These are phyloP conservation scores for Nicotiana knightiana DNA, from an alignment of 257 asterid genomes.

Conservation along the genomic window DNA sequence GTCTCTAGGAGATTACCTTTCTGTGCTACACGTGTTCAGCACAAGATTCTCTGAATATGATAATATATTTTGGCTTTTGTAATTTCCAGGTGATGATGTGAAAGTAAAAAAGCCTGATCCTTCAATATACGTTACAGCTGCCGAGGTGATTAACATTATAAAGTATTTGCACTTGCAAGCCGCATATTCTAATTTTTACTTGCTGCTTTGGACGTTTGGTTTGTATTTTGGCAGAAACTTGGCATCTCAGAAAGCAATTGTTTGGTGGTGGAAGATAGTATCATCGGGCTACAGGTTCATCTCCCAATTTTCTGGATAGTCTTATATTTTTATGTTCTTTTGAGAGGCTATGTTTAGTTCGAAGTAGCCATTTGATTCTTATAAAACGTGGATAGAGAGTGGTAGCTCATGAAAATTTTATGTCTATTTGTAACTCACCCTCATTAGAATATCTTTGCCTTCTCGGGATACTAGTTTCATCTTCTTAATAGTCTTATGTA, in stretches of 20 bases:
- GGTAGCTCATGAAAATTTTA: background rate
- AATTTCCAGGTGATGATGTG: constrained; percentile 79
- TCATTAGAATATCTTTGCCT: background rate
- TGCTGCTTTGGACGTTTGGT: background rate
- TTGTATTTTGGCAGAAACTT: constrained; percentile 43
- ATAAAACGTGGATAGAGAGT: background rate
- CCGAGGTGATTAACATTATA: constrained; percentile 41
- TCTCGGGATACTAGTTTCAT: background rate
- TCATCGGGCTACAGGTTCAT: constrained; percentile 89
- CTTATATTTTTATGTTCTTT: background rate
- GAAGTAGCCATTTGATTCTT: background rate
- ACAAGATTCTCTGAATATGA: background rate
- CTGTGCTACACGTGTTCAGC: background rate
- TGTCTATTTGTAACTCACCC: background rate
- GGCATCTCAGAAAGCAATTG: constrained; percentile 64
- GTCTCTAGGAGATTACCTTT: background rate
- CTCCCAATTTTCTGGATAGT: background rate
- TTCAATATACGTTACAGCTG: constrained; percentile 70
- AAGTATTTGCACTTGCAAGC: background rate
- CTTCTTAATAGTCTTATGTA: background rate
- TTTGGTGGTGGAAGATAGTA: constrained; percentile 93
- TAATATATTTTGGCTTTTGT: background rate
- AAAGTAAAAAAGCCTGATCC: constrained; percentile 95
- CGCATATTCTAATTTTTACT: background rate
- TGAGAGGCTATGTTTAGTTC: background rate